phyloP scores from a whole-genome alignment of 805 yeast genomes.

The Wickerhamiella kurtzmanii region DNA sequence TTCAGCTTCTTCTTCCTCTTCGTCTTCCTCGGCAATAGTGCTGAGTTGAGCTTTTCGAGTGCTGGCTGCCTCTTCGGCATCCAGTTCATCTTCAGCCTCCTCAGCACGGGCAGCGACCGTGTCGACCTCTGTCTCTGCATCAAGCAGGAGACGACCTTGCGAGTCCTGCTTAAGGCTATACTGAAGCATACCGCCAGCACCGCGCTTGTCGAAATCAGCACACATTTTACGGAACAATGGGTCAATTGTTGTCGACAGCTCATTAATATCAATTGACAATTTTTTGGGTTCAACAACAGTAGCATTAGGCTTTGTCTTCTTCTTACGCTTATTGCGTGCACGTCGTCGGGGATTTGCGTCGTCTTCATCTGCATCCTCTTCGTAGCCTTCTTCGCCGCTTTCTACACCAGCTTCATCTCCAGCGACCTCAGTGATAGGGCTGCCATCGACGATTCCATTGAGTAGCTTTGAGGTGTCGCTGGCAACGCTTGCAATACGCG shows the following conservation, averaged over 20 bases:
- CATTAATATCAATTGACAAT: slow-evolving; percentile 23
- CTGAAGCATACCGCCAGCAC: slow-evolving; percentile 34
- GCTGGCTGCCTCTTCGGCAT: neutral
- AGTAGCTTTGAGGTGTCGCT: slow-evolving; percentile 76
- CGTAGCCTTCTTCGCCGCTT: slow-evolving; percentile 9
- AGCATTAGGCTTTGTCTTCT: slow-evolving; percentile 6
- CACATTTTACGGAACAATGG: slow-evolving; percentile 31
- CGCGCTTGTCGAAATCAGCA: slow-evolving; percentile 35
- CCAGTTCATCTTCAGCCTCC: neutral
- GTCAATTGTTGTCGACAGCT: slow-evolving; percentile 29
- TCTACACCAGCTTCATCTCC: slow-evolving; percentile 16
- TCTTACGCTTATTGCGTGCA: neutral
- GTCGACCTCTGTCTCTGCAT: slow-evolving; percentile 38
- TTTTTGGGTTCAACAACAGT: slow-evolving; percentile 19
- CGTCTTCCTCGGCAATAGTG: slow-evolving; percentile 11
- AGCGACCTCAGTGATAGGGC: slow-evolving; percentile 32
- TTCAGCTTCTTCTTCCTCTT: slow-evolving; percentile 27
- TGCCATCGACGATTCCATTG: slow-evolving; percentile 44
- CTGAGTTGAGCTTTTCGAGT: neutral
- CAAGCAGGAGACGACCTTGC: slow-evolving; percentile 50
- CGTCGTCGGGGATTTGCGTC: slow-evolving; percentile 2
- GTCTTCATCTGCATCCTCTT: slow-evolving; percentile 17
- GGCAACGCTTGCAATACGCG: slow-evolving; percentile 84
- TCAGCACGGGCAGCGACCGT: neutral
- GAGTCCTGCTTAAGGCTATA: slow-evolving; percentile 34